Base-by-base conservation (phyloP, 352 stramenopile species). In the Pseudoperonospora humuli region DNA sequence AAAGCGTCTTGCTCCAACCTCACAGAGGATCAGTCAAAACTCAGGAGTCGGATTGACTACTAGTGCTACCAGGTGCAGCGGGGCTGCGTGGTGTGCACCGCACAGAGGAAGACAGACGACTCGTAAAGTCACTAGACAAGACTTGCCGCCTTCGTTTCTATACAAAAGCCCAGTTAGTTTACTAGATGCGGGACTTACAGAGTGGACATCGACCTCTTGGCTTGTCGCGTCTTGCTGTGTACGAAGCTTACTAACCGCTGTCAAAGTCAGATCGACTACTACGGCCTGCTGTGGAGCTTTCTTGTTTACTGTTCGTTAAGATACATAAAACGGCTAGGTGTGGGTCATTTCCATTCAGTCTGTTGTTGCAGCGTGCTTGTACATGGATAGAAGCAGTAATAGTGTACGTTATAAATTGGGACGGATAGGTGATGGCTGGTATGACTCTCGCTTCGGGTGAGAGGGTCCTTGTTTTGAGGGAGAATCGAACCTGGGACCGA, bases 381-480 rank as follows among this genome's bases (percentile, higher is more conserved):
- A 10, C 26, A 31, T 34, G 38, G 37, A 37, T 14, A 54, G 45
- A 54, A 38, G 38, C 18, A 23, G 9, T 20, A 19, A 60, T 60
- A 60, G 25, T 51, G 29, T 33, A 31, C 14, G 14, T 35, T 29
- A 61, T 56, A 61, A 17, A 36, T 34, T 50, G 47, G 13, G 29
- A 45, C 17, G 21, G 40, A 57, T 61, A 46, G 52, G 42, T 61
- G 52, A 42, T 24, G n/a, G 28, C 28, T 34, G 5, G 28, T 11
- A n/a, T 46, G 32, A 37, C 7, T 29, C n/a, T 28, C 18, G 40
- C 38, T 51, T 36, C 39, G n/a, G n/a, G n/a, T n/a, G n/a, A n/a
- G n/a, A n/a, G n/a, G n/a, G n/a, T n/a, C n/a, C n/a, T n/a, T n/a
- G n/a, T n/a, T n/a, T n/a, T n/a, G n/a, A n/a, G n/a, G n/a, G n/a